Conservation (phyloP, 345 rosid species). For the Aquilaria yunnanensis region DNA sequence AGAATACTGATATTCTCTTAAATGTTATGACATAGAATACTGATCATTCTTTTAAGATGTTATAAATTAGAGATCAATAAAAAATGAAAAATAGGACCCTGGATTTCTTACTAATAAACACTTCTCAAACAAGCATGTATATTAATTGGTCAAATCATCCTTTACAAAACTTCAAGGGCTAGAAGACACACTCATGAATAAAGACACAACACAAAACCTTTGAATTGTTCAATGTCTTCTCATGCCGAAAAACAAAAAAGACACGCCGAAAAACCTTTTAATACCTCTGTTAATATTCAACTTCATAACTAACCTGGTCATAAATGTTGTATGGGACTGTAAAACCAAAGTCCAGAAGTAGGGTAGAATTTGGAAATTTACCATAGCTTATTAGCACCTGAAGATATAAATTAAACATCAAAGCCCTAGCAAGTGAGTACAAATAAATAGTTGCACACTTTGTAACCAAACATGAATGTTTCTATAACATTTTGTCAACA, state of each 20-base stretch:
- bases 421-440: neutral
- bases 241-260: neutral
- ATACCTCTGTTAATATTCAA: neutral
- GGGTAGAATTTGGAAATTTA: constrained; percentile 61
- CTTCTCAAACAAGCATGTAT: too few species aligned
- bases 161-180: too few species aligned
- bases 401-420: constrained; percentile 8
- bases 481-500: too few species aligned
- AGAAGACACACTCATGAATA: neutral
- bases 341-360: constrained; percentile 81
- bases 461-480: too few species aligned
- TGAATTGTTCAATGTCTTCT: too few species aligned
- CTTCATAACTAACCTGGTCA: constrained; percentile 55
- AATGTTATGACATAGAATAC: neutral
- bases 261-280: too few species aligned
- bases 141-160: too few species aligned
- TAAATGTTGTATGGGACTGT: constrained; percentile 55
- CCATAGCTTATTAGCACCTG: constrained; percentile 76
- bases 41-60: neutral
- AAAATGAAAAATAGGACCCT: too few species aligned
- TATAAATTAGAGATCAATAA: too few species aligned
- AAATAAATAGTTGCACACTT: too few species aligned
- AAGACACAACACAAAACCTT: neutral
- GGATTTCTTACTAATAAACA: too few species aligned
- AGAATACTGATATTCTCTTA: neutral